Evolutionary conservation across 139 green algal genomes (phyloP), one percentile per base, ranked within the genome.

Genomic region (Coccomyxa sp.): DNA sequence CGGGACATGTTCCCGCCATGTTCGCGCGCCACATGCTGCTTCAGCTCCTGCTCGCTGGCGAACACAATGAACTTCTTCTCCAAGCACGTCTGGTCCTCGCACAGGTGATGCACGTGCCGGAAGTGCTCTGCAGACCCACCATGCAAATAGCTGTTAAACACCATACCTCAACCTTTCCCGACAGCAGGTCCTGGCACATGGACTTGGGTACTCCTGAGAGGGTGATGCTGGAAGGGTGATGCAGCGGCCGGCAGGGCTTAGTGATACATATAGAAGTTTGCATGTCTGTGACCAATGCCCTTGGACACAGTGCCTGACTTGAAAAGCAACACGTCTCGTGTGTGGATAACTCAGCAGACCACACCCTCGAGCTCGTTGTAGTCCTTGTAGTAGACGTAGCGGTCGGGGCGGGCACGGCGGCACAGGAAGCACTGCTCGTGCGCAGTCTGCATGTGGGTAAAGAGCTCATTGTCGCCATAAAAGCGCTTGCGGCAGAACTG

Each of bases 41-140:
- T 93, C 27, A 98, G 91, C 83, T 98, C 95, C 17, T 91, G 76
- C 82, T 97, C 94, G 0, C 84, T 88, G 30, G 31, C 0, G 80
- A 98, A 99, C 58, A 98, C 96, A 59, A 98, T 90, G 82, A 98
- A 98, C 85, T 96, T 95, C 59, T 90, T 86, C 86, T 97, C 93
- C 82, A 98, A 82, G 91, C 96, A 99, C 32, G 79, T 71, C 0
- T 90, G 90, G 85, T 98, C 88, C 27, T 93, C 90, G 90, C 96
- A 98, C 60, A 90, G 82, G 90, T 93, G 91, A 89, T 99, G 96
- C 25, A 92, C 86, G 14, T 88, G 76, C 7, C 85, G 77, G 80
- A 98, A 98, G 85, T 99, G 96, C 23, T 92, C 91, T 95, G 90
- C 82, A 58, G 21, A 78, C 23, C 38, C 13, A 71, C 63, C 63